Percentiles rank a stretch among this genome's conserved stretches.
These are phyloP conservation scores for Aspergillus sojae DNA, from an alignment of 2,329 filamentous ascomycete genomes.

Conservation along the genomic window DNA sequence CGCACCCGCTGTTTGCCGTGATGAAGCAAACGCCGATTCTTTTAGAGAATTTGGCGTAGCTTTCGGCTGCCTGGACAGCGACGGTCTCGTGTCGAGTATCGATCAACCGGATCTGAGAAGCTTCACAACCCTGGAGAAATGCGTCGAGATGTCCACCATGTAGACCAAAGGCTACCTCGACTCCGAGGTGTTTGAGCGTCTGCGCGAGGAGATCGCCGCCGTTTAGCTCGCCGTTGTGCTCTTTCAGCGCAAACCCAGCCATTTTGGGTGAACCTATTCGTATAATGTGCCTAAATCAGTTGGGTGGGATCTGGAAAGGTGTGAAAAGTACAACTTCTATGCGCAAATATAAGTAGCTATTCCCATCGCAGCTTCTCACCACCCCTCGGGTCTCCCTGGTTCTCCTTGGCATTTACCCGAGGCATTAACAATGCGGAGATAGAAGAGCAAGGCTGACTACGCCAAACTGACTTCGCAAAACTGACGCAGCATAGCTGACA, in stretches of 20 bases:
- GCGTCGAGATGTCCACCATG: constrained; percentile 54
- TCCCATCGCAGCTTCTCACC: neutral
- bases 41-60: constrained; percentile 48
- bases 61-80: constrained; percentile 52
- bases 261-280: neutral
- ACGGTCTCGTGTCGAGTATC: constrained; percentile 53
- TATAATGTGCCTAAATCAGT: neutral
- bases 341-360: neutral
- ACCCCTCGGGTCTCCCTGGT: neutral
- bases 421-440: neutral
- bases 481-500: neutral
- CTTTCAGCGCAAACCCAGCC: neutral
- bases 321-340: neutral
- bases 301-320: neutral
- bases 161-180: constrained; percentile 50
- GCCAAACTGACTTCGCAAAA: neutral
- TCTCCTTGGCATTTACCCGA: neutral
- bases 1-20: constrained; percentile 52
- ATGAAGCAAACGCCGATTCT: constrained; percentile 52
- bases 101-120: constrained; percentile 45
- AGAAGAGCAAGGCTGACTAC: neutral
- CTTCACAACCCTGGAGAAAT: constrained; percentile 49
- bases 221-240: constrained; percentile 34
- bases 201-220: constrained; percentile 52
- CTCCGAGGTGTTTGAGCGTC: constrained; percentile 45